Base-by-base conservation (phyloP, 2,329 filamentous ascomycete genomes). In the Blastomyces parvus region DNA sequence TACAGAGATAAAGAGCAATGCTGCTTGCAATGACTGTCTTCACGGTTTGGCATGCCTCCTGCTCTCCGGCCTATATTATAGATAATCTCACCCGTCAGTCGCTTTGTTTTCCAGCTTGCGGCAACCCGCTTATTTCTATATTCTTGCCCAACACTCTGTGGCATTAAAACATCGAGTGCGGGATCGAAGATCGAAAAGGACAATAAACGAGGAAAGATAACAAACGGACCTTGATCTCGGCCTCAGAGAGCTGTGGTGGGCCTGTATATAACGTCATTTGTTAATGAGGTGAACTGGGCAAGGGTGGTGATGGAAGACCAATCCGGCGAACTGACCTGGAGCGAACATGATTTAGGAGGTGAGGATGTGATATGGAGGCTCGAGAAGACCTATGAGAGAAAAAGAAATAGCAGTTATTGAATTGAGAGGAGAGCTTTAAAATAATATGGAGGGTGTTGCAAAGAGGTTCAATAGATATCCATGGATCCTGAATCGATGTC, bases 1-100 rank as follows among this genome's bases (percentile, higher is more conserved):
- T 80, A 87, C 85, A 86, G 60, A 87, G 78, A 75, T 87, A 87
- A 59, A 87, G 79, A 36, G 85, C 73, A 60, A 83, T 72, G 68
- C 82, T 83, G 62, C 81, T 80, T 55, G 78, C 78, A 64, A 82
- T 72, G 59, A 82, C 83, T 72, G 79, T 78, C 71, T 82, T 81
- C 69, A 87, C 77, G 55, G 83, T 83, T 67, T 78, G 74, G 62
- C 72, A 73, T 33, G 84, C 84, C 69, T 82, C 77, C 53, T 79
- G 74, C 74, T 86, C 84, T 70, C 80, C 80, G 60, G 75, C 76
- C 77, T 79, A 59, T 22, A 38, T 77, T 79, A 59, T 22, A 38
- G 25, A 30, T 22, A 33, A 59, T 53, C 52, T 55, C 17, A 38
- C 22, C 42, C 11, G 48, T 25, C n/a, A 36, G 17, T 65, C 14